Base-by-base conservation (phyloP, 2,329 filamentous ascomycete genomes). In the Arthrocladium fulminans region DNA sequence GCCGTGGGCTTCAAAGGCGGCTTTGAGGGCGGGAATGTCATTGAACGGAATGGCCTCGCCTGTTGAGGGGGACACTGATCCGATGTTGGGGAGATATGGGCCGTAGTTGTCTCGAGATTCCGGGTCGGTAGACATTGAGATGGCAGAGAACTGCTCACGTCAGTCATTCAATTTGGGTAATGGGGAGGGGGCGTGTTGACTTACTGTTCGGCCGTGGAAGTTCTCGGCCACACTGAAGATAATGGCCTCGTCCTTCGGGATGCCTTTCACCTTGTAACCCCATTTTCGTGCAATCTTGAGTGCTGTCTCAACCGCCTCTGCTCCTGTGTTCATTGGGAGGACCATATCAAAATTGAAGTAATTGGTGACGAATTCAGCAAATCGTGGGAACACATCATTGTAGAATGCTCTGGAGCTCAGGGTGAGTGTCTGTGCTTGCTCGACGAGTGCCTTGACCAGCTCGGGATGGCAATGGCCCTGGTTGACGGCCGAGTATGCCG, bases 281-380 rank as follows among this genome's bases (percentile, higher is more conserved):
- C 90, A 97, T 71, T 97, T 97, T 57, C 90, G 79, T 51, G 90
- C 90, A 69, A 97, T 82, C 76, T 97, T 97, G 71, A 97, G 82
- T 10, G 85, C 89, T 0, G 90, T 96, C 76, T 97, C 90, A 29
- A 95, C 88, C 7, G 90, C 90, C 71, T 97, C 90, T 19, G 90
- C 90, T 51, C 90, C 90, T 1, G 90, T 97, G 74, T 96, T 96
- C 89, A 97, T 96, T 56, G 90, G 90, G 66, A 97, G 71, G 27
- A 95, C 88, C 90, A 96, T 96, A 68, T 97, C 90, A 65, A 94
- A 97, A 53, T 88, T 88, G 66, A 96, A 95, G 64, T 86, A 83
- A 57, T 80, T 71, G 59, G 86, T 89, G 55, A 95, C 83, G 70
- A 92, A 95, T 70, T 95, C 84, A 5, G 90, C 90, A 75, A 94